Base-by-base conservation (phyloP, 2,329 filamentous ascomycete species). In the Cadophora sp. region DNA sequence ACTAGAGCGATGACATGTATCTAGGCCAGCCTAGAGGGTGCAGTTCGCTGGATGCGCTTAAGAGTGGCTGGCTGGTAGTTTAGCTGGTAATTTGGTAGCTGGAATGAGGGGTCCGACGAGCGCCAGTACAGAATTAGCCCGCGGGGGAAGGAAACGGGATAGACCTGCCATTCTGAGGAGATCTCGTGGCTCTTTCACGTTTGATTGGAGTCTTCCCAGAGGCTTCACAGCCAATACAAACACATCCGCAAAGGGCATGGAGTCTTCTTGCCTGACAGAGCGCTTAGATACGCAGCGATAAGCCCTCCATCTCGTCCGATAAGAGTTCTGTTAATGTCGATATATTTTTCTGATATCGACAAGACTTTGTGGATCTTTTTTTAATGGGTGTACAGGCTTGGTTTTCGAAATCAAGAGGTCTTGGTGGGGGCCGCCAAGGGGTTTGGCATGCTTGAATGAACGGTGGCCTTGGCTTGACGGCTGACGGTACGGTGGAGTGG, bases 371-470 rank as follows among this genome's bases (percentile, higher is more conserved):
- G 50, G 24, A 19, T 53, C 50, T 14, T 19, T 53, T 50, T 12
- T 12, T 27, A 2, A 27, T 24, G 50, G 50, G 3, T 16, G 14
- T 53, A 11, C 24, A 27, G 24, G 34, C 34, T 37, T 37, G 34
- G 34, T 37, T 1, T 2, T 37, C 8, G 50, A 16, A 19, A 26
- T 53, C 22, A 53, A 53, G 50, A 53, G 19, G 50, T 27, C 50
- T 53, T 53, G 24, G 50, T 53, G 24, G 26, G 24, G 50, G 12
- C 16, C 12, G 50, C 50, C 50, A 53, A 53, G 50, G 3, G 24
- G 24, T 43, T 53, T 53, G 50, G 50, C 50, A 53, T 53, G 50
- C 50, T 53, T 53, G 50, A 53, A 53, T 27, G 24, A 19, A 53
- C 50, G 24, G 9, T 11, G 12, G 12, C 16, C 40, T 16, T 14